phyloP scores from a whole-genome alignment of 176 grass and related monocot genomes.

The Ensete glaucum region DNA sequence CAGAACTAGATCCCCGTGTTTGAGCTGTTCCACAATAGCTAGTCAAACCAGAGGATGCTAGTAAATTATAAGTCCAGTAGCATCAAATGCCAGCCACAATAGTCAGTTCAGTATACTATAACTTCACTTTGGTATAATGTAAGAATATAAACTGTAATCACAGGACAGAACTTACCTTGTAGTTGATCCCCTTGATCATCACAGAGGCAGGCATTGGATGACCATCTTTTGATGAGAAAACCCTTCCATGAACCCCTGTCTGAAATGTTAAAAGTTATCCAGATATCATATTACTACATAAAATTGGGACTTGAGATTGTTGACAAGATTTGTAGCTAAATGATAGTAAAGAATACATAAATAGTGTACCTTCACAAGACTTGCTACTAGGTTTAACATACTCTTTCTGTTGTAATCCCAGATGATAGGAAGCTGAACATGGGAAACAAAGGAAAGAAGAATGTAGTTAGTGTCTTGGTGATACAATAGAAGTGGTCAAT shows the following conservation, averaged over 20 bases:
- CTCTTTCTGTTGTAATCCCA: constrained; percentile 93
- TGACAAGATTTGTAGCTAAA: constrained; percentile 15
- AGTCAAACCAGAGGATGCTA: neutral
- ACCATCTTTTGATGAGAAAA: constrained; percentile 76
- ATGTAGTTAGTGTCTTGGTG: neutral
- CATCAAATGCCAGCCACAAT: neutral
- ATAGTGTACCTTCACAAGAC: constrained; percentile 66
- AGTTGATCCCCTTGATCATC: constrained; percentile 55
- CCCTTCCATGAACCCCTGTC: constrained; percentile 86
- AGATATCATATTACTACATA: neutral
- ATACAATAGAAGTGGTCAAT: no score
- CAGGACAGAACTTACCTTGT: constrained; percentile 35
- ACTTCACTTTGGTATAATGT: neutral
- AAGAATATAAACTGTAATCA: constrained; percentile 2
- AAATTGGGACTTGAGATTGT: neutral
- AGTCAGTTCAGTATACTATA: neutral
- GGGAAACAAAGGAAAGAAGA: constrained; percentile 22
- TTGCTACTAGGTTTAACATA: constrained; percentile 88
- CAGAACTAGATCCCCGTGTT: neutral
- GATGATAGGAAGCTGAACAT: constrained; percentile 55
- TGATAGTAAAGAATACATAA: constrained; percentile 1
- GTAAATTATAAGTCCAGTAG: neutral
- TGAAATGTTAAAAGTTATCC: constrained; percentile 28
- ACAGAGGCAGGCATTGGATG: constrained; percentile 57
- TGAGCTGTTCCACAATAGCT: neutral